phyloP scores from a whole-genome alignment of 176 grass and related monocot species.

The Metroxylon sagu region DNA sequence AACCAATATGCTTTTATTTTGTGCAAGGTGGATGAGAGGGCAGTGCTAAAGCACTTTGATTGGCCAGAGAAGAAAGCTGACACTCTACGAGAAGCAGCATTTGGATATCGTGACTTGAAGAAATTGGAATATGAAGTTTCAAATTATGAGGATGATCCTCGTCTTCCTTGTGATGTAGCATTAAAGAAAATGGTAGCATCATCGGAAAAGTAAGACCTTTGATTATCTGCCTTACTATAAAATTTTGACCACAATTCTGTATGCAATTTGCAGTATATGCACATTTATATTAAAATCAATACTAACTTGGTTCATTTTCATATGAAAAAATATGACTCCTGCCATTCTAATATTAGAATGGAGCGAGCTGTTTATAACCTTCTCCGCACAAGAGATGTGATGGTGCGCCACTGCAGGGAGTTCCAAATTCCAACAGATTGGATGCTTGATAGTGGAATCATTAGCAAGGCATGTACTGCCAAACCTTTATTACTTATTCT shows the following conservation, averaged over 20 bases:
- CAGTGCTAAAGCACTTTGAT: slow-evolving; percentile 95
- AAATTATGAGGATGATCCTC: slow-evolving; percentile 73
- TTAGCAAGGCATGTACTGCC: slow-evolving; percentile 65
- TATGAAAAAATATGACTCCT: slow-evolving; percentile 14
- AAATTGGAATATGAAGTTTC: slow-evolving; percentile 84
- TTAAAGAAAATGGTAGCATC: slow-evolving; percentile 87
- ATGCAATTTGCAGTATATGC: no score
- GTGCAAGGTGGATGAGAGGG: slow-evolving; percentile 87
- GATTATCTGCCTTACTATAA: background rate
- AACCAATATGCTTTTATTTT: background rate
- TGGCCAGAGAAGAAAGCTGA: slow-evolving; percentile 99
- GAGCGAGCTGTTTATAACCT: slow-evolving; percentile 75
- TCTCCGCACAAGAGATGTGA: slow-evolving; percentile 75
- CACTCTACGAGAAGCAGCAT: slow-evolving; percentile 82
- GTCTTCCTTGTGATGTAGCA: slow-evolving; percentile 75
- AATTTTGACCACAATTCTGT: background rate
- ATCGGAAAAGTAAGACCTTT: slow-evolving; percentile 68
- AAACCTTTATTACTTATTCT: no score
- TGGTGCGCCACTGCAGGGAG: slow-evolving; percentile 71
- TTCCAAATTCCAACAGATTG: slow-evolving; percentile 93
- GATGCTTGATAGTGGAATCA: slow-evolving; percentile 85
- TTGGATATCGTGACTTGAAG: slow-evolving; percentile 88
- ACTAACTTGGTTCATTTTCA: background rate
- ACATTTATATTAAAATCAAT: no score
- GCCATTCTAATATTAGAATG: slow-evolving; percentile 46